phyloP scores from a whole-genome alignment of 2,329 filamentous ascomycete species.

The Elsinoe perseae region DNA sequence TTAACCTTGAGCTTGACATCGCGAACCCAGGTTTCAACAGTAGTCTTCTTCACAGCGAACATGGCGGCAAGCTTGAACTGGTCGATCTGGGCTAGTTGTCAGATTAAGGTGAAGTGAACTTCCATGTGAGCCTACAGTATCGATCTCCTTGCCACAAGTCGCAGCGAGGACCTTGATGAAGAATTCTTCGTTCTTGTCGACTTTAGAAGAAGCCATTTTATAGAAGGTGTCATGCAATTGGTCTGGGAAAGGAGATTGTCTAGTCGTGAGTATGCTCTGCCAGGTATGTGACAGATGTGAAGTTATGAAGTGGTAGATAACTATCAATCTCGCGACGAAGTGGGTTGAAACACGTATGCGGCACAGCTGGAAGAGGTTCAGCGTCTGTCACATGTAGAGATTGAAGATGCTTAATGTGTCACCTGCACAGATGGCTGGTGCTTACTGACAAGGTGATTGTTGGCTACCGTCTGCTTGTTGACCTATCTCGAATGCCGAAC shows the following conservation, averaged over 20 bases:
- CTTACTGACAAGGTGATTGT: background rate
- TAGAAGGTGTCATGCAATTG: background rate
- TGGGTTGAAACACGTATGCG: background rate
- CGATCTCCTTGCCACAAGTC: background rate
- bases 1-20: background rate
- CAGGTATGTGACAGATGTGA: background rate
- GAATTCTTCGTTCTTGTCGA: background rate
- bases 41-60: conserved; percentile 3
- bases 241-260: too few relatives aligned
- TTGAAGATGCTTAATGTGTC: background rate
- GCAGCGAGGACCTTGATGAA: background rate
- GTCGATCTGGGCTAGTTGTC: conserved; percentile 3
- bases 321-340: background rate
- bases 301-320: background rate
- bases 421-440: background rate
- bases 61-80: conserved; percentile 5
- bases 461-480: too few relatives aligned
- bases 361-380: background rate
- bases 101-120: background rate
- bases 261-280: too few relatives aligned
- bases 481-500: too few relatives aligned
- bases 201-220: background rate
- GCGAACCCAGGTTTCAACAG: background rate
- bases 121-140: background rate
- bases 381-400: conserved; percentile 1